A percentile compares a stretch with the other conserved stretches of the same genome.
Conservation (phyloP, 495 filamentous ascomycete genomes). For the Penicillium dipodomyicola region DNA sequence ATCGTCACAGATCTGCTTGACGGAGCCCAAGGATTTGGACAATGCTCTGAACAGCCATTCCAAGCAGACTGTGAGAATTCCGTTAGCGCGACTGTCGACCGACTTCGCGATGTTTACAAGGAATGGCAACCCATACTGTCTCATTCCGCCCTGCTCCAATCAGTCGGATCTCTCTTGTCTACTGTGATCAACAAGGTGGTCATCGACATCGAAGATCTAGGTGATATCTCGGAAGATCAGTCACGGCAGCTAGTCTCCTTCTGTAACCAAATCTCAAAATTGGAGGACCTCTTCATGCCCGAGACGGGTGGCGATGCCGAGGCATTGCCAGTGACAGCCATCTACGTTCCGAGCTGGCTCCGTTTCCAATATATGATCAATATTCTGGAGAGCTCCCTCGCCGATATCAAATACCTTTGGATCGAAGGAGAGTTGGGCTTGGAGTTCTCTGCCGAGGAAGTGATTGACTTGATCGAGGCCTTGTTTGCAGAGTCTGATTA, state of each 20-base stretch:
- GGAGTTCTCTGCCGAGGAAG: slow-evolving; percentile 79
- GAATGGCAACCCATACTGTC: slow-evolving; percentile 81
- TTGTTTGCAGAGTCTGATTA: slow-evolving; percentile 87
- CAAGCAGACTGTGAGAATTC: slow-evolving; percentile 67
- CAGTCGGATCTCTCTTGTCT: slow-evolving; percentile 78
- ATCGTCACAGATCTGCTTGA: slow-evolving; percentile 83
- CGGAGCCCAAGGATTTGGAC: slow-evolving; percentile 62
- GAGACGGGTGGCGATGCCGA: slow-evolving; percentile 38
- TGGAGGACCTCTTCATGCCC: slow-evolving; percentile 76
- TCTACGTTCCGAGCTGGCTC: slow-evolving; percentile 83
- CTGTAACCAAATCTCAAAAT: slow-evolving; percentile 64
- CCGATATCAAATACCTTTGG: slow-evolving; percentile 87
- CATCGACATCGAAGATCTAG: slow-evolving; percentile 79
- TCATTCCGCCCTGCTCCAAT: slow-evolving; percentile 77
- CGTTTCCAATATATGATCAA: slow-evolving; percentile 85
- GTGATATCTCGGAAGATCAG: slow-evolving; percentile 83
- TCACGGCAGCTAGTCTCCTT: slow-evolving; percentile 73
- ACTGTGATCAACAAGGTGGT: slow-evolving; percentile 78
- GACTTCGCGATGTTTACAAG: slow-evolving; percentile 64
- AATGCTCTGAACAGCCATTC: slow-evolving; percentile 61
- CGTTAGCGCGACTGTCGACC: slow-evolving; percentile 63
- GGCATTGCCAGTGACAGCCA: slow-evolving; percentile 62
- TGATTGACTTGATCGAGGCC: slow-evolving; percentile 81
- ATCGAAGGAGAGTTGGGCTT: slow-evolving; percentile 77
- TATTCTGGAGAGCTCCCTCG: slow-evolving; percentile 84